These are phyloP conservation scores for Byssothecium circinans DNA, from an alignment of 2,329 filamentous ascomycete genomes.

Conservation along the genomic window DNA sequence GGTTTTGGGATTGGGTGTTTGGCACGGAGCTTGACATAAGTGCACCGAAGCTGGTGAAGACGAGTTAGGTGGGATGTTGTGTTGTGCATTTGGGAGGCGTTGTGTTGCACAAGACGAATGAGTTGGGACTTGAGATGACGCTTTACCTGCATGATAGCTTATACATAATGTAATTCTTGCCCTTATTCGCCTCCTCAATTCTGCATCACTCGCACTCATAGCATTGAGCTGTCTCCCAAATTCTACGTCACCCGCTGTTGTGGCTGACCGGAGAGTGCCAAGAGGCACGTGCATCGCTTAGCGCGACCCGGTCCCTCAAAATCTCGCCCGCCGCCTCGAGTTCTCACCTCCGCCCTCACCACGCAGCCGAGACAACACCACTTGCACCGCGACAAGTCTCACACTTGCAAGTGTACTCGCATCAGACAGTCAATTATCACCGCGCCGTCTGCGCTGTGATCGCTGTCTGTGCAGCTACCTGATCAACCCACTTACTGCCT, in stretches of 20 bases:
- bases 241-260: too few species aligned
- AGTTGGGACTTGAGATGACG: neutral
- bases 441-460: neutral
- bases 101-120: conserved; percentile 1
- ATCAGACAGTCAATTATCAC: conserved; percentile 2
- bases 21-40: conserved; percentile 74
- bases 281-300: neutral
- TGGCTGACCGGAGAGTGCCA: neutral
- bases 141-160: neutral
- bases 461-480: neutral
- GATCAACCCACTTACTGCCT: too few species aligned
- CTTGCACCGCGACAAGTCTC: neutral
- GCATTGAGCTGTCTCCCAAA: too few species aligned
- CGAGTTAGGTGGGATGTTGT: conserved; percentile 15
- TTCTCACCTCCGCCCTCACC: conserved; percentile 7
- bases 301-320: neutral
- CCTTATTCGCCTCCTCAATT: too few species aligned
- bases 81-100: conserved; percentile 6
- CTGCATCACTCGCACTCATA: too few species aligned
- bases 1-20: conserved; percentile 93
- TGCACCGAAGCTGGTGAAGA: conserved; percentile 54
- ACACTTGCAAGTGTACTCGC: neutral
- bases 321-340: conserved; percentile 3
- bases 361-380: conserved; percentile 2
- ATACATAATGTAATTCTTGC: conserved; percentile 7